These are phyloP conservation scores for Boletellus deceptivus DNA, from an alignment of 1,284 basidiomycete species.

Conservation along the genomic window DNA sequence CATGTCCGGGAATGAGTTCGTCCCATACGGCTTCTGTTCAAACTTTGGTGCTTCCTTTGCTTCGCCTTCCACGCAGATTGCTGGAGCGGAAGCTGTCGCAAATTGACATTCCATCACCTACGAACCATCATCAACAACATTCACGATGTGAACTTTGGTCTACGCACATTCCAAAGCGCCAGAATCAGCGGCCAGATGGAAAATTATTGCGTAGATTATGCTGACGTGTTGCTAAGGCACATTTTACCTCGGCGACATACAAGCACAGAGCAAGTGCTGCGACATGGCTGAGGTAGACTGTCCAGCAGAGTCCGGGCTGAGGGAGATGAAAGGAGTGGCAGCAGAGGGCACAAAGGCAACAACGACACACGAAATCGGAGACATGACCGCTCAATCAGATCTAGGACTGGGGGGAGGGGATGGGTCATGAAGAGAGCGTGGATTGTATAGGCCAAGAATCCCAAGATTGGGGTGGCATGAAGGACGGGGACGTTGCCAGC, in stretches of 20 bases:
- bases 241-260: conserved; percentile 1
- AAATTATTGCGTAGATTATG: conserved; percentile 25
- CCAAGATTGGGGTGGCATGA: conserved; percentile 9
- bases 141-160: rapidly evolving
- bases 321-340: conserved; percentile 1
- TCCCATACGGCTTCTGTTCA: conserved; percentile 6
- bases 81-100: conserved; percentile 13
- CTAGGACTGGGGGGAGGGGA: too few relatives aligned
- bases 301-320: background rate
- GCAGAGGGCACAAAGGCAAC: conserved; percentile 8
- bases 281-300: too few relatives aligned
- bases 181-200: too few relatives aligned
- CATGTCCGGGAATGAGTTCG: conserved; percentile 18
- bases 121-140: background rate
- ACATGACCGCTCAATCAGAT: conserved; percentile 17
- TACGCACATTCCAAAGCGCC: conserved; percentile 23
- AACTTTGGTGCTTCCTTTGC: background rate
- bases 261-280: background rate
- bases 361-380: conserved; percentile 19
- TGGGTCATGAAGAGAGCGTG: too few relatives aligned
- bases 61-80: conserved; percentile 27
- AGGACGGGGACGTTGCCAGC: conserved; percentile 9
- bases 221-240: conserved; percentile 13
- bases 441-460: conserved; percentile 12
- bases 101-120: conserved; percentile 22